phyloP scores from a whole-genome alignment of 2,329 filamentous ascomycete species.

The Samsoniella hepiali region DNA sequence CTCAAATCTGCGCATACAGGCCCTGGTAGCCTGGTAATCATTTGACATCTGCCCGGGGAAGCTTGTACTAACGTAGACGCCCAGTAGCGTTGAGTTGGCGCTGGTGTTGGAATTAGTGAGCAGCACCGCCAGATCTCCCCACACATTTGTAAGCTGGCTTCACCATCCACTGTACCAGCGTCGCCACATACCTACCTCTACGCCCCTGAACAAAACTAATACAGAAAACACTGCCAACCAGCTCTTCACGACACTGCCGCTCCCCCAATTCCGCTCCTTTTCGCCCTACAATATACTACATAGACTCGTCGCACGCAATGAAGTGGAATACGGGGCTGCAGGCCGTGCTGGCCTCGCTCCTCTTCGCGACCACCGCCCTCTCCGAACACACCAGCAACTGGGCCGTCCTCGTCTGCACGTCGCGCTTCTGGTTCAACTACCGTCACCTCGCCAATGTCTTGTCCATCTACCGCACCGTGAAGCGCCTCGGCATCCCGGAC shows the following conservation, averaged over 20 bases:
- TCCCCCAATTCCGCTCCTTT: neutral
- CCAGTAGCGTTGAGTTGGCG: neutral
- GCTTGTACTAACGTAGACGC: too few species aligned
- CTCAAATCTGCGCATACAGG: too few species aligned
- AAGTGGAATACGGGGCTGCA: slow-evolving; percentile 46
- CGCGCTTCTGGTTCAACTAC: slow-evolving; percentile 99
- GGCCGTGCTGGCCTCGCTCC: slow-evolving; percentile 45
- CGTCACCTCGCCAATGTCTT: slow-evolving; percentile 96
- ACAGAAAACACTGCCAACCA: neutral
- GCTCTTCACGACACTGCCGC: neutral
- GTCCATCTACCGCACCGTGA: slow-evolving; percentile 95
- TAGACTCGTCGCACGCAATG: slow-evolving; percentile 39
- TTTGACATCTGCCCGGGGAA: too few species aligned
- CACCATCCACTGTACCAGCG: neutral
- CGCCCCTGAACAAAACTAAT: slow-evolving; percentile 2
- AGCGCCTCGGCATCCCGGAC: slow-evolving; percentile 94
- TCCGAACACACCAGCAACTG: slow-evolving; percentile 95
- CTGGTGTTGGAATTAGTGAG: neutral
- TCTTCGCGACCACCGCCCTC: slow-evolving; percentile 46
- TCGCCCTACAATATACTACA: neutral
- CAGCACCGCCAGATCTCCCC: neutral
- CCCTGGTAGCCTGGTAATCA: too few species aligned
- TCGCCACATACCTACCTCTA: slow-evolving; percentile 5
- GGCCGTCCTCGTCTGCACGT: slow-evolving; percentile 98
- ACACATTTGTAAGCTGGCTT: slow-evolving; percentile 16